Evolutionary conservation across 2,329 filamentous ascomycete species (phyloP), one percentile per base, ranked within the genome.

Genomic region (Colletotrichum filicis): DNA sequence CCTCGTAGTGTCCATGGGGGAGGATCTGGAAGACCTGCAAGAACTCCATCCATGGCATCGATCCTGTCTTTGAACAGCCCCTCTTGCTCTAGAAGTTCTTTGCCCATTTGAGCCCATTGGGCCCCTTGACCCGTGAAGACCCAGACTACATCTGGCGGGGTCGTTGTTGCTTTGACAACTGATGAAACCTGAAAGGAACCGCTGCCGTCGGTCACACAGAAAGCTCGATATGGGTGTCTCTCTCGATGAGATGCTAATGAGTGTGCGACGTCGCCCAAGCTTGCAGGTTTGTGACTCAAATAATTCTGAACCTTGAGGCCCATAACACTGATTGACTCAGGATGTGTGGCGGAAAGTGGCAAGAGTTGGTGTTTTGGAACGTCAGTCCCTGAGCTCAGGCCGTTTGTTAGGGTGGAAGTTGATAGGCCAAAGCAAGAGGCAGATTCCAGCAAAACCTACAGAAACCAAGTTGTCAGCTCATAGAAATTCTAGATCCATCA

Each of bases 81-180:
- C 16, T 74, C 59, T n/a, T 63, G 58, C 16, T 56, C 32, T 3
- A 74, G 2, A 6, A 77, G 63, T 37, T 76, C 74, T 57, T 53
- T 66, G 0, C 75, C 75, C 75, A 76, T 76, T 30, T 66, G 74
- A 7, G 59, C 58, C 70, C 70, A 76, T 28, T 76, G 75, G 5
- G 75, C 75, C 11, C 75, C 75, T 53, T 76, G 75, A 12, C 75
- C 75, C 6, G 75, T 76, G 35, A 76, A 76, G 3, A 75, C 58
- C 68, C 68, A 72, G 24, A 71, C 26, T 7, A 74, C 1, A 3
- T 46, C 75, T 24, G 64, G 73, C 16, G 58, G 1, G 0, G 24
- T 4, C 1, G 28, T n/a, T 22, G 9, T 24, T 26, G 37, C 52
- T 53, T 60, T 79, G 73, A 66, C 75, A 61, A 42, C 66, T 11